Evolutionary conservation across 139 green algal genomes (phyloP).

Genomic region (Auxenochlorella pyrenoidosa): DNA sequence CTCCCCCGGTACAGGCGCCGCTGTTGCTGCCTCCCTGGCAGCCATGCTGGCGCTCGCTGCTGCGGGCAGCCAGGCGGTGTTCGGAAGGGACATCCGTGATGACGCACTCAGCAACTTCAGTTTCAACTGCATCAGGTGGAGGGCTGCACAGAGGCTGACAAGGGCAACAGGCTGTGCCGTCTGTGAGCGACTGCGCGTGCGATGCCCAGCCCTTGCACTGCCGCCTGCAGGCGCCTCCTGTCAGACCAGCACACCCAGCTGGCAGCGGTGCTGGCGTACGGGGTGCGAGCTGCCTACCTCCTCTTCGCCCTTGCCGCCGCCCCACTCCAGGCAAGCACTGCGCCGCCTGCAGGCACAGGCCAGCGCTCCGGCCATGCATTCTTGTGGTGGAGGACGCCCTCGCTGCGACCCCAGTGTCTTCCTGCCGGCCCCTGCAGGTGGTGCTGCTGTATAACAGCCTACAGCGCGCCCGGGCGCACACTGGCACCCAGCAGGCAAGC

Average conservation of each 20-base stretch:
- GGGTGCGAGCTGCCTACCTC: background rate
- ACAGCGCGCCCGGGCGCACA: background rate
- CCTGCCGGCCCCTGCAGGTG: background rate
- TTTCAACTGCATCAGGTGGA: background rate
- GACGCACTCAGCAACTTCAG: background rate
- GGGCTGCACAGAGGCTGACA: background rate
- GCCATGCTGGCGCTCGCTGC: background rate
- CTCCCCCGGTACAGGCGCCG: background rate
- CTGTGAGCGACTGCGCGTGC: no score
- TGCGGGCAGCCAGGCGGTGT: background rate
- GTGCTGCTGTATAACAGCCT: background rate
- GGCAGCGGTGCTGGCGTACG: background rate
- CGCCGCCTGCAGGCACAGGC: background rate
- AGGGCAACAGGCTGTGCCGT: no score
- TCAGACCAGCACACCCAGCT: background rate
- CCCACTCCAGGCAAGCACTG: background rate
- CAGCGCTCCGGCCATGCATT: background rate
- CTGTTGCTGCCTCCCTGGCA: background rate
- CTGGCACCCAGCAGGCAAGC: background rate
- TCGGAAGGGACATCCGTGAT: background rate
- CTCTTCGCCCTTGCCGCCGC: background rate
- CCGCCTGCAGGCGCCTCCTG: background rate
- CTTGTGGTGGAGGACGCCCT: background rate
- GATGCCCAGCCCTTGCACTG: no score
- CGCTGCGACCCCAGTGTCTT: background rate